These are phyloP conservation scores for Taphrina sp. DNA, from an alignment of 1,139 yeast species.

Conservation along the genomic window DNA sequence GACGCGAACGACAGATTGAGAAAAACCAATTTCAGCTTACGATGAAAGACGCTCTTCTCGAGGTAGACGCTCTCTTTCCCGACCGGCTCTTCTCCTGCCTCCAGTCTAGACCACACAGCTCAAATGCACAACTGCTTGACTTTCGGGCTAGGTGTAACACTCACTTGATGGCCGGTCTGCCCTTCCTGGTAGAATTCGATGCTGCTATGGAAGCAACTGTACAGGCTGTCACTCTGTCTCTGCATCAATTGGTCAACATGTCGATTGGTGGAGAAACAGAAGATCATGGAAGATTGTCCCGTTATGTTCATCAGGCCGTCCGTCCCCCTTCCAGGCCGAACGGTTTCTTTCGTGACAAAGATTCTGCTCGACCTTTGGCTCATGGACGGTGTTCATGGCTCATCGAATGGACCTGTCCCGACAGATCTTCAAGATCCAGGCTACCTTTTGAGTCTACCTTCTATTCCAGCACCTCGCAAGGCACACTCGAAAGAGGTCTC, in stretches of 20 bases:
- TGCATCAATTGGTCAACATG: conserved; percentile 14
- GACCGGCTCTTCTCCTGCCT: conserved; percentile 20
- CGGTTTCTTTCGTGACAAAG: conserved; percentile 17
- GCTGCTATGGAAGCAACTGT: conserved; percentile 16
- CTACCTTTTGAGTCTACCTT: conserved; percentile 22
- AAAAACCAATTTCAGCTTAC: conserved; percentile 28
- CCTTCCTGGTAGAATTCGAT: conserved; percentile 26
- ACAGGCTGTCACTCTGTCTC: conserved; percentile 15
- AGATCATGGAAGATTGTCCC: conserved; percentile 14
- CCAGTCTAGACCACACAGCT: conserved; percentile 17
- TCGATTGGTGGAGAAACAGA: conserved; percentile 17
- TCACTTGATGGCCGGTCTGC: conserved; percentile 26
- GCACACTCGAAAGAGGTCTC: conserved; percentile 21
- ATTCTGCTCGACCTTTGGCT: conserved; percentile 17
- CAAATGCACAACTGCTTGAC: conserved; percentile 6
- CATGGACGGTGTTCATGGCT: conserved; percentile 16
- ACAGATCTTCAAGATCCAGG: background rate
- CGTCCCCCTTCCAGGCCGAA: conserved; percentile 1
- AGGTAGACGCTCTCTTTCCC: conserved; percentile 27
- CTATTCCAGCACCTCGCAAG: conserved; percentile 13
- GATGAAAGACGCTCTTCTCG: conserved; percentile 8
- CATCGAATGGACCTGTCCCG: conserved; percentile 26
- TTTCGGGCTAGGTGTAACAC: conserved; percentile 31
- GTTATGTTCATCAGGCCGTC: conserved; percentile 24
- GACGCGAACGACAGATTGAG: conserved; percentile 18